These are phyloP conservation scores for Suillus paluster DNA, from an alignment of 768 basidiomycete species.

Conservation along the genomic window DNA sequence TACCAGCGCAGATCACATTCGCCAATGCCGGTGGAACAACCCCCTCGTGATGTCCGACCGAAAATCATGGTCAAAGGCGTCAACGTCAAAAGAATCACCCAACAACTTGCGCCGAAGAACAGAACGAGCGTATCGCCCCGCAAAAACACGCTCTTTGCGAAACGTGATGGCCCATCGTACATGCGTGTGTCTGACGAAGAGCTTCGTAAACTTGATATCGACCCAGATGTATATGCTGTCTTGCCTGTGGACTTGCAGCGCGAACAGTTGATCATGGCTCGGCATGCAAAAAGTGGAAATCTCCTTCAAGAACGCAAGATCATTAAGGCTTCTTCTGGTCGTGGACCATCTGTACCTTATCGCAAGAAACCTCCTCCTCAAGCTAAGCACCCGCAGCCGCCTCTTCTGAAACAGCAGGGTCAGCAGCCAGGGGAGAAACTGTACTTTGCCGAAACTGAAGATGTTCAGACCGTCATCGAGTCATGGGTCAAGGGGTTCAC, in stretches of 20 bases:
- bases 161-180: conserved; percentile 37
- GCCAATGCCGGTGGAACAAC: conserved; percentile 38
- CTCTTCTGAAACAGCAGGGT: conserved; percentile 60
- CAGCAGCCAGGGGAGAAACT: conserved; percentile 56
- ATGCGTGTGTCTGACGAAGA: conserved; percentile 58
- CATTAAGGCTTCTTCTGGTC: conserved; percentile 46
- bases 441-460: conserved; percentile 64
- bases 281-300: conserved; percentile 50
- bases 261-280: conserved; percentile 70
- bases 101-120: conserved; percentile 64
- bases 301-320: conserved; percentile 49
- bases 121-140: conserved; percentile 43
- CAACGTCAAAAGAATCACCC: conserved; percentile 62
- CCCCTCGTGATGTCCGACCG: conserved; percentile 7
- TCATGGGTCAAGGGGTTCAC: conserved; percentile 74
- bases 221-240: conserved; percentile 67
- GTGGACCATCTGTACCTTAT: conserved; percentile 42
- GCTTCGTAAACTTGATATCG: conserved; percentile 68
- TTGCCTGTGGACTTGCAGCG: conserved; percentile 72
- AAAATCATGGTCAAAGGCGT: conserved; percentile 37
- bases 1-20: conserved; percentile 65
- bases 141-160: conserved; percentile 43
- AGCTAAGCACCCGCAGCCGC: conserved; percentile 54
- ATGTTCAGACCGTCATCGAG: conserved; percentile 74
- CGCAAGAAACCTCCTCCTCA: conserved; percentile 57